phyloP scores from a whole-genome alignment of 140 eudicot species.

The Senecio squalidus region DNA sequence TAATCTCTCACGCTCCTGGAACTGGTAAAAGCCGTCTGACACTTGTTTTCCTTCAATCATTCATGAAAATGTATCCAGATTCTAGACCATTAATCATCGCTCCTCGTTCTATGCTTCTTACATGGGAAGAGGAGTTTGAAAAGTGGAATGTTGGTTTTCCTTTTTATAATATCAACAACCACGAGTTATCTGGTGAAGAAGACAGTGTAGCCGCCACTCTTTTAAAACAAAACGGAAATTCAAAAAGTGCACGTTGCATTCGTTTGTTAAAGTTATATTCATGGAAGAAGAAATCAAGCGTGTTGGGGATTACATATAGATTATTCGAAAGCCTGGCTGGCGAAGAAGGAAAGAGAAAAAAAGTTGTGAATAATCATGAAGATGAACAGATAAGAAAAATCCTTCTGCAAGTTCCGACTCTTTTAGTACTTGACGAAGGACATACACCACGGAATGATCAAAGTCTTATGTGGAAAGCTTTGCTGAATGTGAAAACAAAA shows the following conservation, averaged over 20 bases:
- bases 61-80: constrained; percentile 46
- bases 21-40: constrained; percentile 82
- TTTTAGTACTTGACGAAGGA: constrained; percentile 82
- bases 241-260: neutral
- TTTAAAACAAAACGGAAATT: constrained; percentile 4
- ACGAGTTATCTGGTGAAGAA: constrained; percentile 44
- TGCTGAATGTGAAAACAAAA: constrained; percentile 46
- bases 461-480: constrained; percentile 46
- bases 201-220: constrained; percentile 13
- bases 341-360: constrained; percentile 29
- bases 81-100: constrained; percentile 70
- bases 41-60: constrained; percentile 60
- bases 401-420: constrained; percentile 46
- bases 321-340: constrained; percentile 63
- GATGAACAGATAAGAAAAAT: constrained; percentile 29
- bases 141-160: constrained; percentile 58
- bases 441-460: constrained; percentile 69
- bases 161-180: constrained; percentile 48
- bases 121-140: constrained; percentile 80
- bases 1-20: constrained; percentile 89
- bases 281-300: constrained; percentile 50
- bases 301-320: constrained; percentile 53
- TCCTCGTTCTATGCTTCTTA: constrained; percentile 62
- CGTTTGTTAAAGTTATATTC: constrained; percentile 48
- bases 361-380: neutral